Conservation (phyloP, 2,329 filamentous ascomycete genomes). For the Blumeria hordei region DNA sequence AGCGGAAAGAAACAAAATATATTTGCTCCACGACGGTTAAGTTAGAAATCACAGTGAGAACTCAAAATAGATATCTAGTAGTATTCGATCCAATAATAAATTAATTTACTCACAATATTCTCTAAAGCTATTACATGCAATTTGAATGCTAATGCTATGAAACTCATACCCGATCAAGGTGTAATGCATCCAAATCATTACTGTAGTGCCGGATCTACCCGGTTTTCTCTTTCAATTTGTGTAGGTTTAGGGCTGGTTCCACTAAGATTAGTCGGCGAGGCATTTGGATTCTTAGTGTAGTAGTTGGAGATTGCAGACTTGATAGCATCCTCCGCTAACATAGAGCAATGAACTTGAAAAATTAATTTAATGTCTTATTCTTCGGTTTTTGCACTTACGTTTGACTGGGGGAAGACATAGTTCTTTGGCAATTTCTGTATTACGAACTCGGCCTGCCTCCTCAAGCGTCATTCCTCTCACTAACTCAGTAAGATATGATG, state of each 20-base stretch:
- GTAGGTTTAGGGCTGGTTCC: conserved; percentile 49
- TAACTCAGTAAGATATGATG: conserved; percentile 81
- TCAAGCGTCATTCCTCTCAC: conserved; percentile 92
- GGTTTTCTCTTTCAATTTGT: too few relatives aligned
- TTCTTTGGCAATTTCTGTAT: conserved; percentile 96
- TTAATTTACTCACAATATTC: too few relatives aligned
- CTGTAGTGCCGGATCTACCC: too few relatives aligned
- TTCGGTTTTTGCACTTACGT: conserved; percentile 27
- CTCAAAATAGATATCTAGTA: too few relatives aligned
- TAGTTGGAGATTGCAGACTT: conserved; percentile 81
- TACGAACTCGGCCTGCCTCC: conserved; percentile 76
- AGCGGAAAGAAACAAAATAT: too few relatives aligned
- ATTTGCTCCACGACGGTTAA: too few relatives aligned
- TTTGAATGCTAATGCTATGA: too few relatives aligned
- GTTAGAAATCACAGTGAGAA: too few relatives aligned
- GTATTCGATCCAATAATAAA: too few relatives aligned
- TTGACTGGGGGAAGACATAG: conserved; percentile 74
- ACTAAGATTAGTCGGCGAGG: conserved; percentile 47
- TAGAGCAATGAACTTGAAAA: conserved; percentile 57
- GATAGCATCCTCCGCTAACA: conserved; percentile 82
- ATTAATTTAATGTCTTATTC: conserved; percentile 9
- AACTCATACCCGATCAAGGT: too few relatives aligned
- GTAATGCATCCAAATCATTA: too few relatives aligned
- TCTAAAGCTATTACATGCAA: too few relatives aligned
- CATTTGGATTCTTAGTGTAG: conserved; percentile 71